A percentile compares a stretch with the other conserved stretches of the same genome.
Conservation (phyloP, 768 basidiomycete species). For the Cyclocybe cylindracea region DNA sequence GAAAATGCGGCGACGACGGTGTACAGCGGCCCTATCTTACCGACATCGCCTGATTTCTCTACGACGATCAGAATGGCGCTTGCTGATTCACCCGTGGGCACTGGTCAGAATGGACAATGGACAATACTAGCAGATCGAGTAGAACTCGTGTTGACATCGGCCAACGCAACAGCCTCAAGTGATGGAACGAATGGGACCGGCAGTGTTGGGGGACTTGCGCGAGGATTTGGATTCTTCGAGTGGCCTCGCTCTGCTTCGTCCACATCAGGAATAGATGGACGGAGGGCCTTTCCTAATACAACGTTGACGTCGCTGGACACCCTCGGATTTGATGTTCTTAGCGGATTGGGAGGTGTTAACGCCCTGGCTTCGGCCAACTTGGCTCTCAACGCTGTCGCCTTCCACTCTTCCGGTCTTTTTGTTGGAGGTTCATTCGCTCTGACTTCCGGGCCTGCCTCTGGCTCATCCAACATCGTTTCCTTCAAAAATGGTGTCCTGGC, state of each 20-base stretch:
- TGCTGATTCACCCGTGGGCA: constrained; percentile 61
- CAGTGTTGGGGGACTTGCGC: constrained; percentile 32
- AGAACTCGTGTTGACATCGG: constrained; percentile 73
- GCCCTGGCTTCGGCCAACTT: constrained; percentile 36
- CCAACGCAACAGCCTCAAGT: constrained; percentile 41
- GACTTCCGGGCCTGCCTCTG: constrained; percentile 52
- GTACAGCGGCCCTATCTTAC: constrained; percentile 84
- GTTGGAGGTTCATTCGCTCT: constrained; percentile 79
- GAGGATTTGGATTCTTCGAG: constrained; percentile 86
- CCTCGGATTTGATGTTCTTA: constrained; percentile 62
- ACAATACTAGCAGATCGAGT: constrained; percentile 85
- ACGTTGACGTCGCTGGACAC: constrained; percentile 69
- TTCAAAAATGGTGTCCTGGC: constrained; percentile 62
- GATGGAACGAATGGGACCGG: constrained; percentile 29
- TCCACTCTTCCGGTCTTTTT: constrained; percentile 72
- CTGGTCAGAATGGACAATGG: constrained; percentile 67
- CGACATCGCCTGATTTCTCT: constrained; percentile 69
- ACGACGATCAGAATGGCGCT: constrained; percentile 77
- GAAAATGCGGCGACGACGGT: constrained; percentile 62
- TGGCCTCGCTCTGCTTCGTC: constrained; percentile 60
- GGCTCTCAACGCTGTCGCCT: constrained; percentile 55
- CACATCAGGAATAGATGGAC: constrained; percentile 50
- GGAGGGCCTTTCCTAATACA: constrained; percentile 61
- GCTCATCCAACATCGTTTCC: constrained; percentile 69
- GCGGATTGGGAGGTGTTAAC: constrained; percentile 52